phyloP scores from a whole-genome alignment of 352 stramenopile species.

The Globisporangium heterothallicum region DNA sequence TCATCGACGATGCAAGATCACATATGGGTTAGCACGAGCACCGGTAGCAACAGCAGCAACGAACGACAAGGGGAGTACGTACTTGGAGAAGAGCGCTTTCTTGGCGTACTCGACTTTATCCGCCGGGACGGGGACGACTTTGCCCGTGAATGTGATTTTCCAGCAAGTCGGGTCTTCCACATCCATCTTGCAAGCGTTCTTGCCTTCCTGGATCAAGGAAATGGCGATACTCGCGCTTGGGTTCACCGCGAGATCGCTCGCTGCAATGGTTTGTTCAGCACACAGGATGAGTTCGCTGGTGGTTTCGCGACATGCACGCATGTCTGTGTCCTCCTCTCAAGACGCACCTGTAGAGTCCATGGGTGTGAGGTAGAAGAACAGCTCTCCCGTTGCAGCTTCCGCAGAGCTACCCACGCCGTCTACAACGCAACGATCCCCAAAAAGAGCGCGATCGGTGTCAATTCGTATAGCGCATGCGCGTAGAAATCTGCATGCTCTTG shows the following conservation, averaged over 20 bases:
- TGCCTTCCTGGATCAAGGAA: slow-evolving; percentile 45
- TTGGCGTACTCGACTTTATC: slow-evolving; percentile 42
- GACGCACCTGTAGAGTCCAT: slow-evolving; percentile 39
- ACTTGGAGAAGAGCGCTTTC: slow-evolving; percentile 69
- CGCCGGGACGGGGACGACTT: slow-evolving; percentile 35
- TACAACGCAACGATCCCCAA: slow-evolving; percentile 11
- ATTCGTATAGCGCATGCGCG: background rate
- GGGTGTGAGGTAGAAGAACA: slow-evolving; percentile 70
- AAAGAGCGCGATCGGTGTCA: background rate
- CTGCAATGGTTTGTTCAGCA: slow-evolving; percentile 7
- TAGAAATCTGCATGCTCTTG: background rate
- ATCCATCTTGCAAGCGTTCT: slow-evolving; percentile 59
- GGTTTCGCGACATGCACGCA: no score
- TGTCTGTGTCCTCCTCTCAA: no score
- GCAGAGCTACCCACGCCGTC: slow-evolving; percentile 48
- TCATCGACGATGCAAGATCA: no score
- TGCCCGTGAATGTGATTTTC: slow-evolving; percentile 53
- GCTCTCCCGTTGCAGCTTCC: slow-evolving; percentile 43
- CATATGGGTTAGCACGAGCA: no score
- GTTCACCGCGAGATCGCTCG: slow-evolving; percentile 45
- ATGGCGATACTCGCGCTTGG: slow-evolving; percentile 53
- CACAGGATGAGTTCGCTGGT: background rate
- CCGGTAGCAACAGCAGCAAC: no score
- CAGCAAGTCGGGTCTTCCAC: slow-evolving; percentile 69
- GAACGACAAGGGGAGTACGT: no score